These are phyloP conservation scores for Sclerospora graminicola DNA, from an alignment of 352 stramenopile genomes.

Conservation along the genomic window DNA sequence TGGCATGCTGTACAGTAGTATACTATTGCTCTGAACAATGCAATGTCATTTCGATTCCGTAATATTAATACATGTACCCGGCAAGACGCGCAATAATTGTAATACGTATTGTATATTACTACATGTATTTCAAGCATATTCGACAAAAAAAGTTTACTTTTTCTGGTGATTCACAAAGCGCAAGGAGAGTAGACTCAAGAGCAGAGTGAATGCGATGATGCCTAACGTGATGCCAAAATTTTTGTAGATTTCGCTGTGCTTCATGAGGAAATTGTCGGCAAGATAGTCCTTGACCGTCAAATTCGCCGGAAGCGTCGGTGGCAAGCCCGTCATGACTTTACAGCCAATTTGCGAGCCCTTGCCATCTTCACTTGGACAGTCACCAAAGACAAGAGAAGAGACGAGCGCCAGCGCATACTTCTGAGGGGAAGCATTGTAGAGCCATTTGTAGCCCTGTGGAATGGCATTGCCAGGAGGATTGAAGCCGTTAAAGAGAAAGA, in stretches of 20 bases:
- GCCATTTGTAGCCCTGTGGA: constrained; percentile 8
- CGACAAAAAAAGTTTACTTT: too few species aligned
- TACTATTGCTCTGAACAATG: too few species aligned
- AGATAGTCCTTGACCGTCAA: constrained; percentile 28
- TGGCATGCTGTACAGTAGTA: too few species aligned
- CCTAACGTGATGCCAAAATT: constrained; percentile 18
- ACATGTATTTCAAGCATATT: too few species aligned
- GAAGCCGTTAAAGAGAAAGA: constrained; percentile 14
- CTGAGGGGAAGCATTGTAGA: constrained; percentile 13
- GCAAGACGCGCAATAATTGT: too few species aligned
- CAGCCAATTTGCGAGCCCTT: constrained; percentile 18
- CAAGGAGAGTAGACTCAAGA: constrained; percentile 7
- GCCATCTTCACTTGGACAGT: constrained; percentile 15
- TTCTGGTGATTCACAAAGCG: constrained; percentile 32
- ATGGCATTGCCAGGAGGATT: constrained; percentile 8
- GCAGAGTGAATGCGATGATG: constrained; percentile 18
- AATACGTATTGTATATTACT: too few species aligned
- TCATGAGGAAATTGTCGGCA: constrained; percentile 23
- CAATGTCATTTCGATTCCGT: too few species aligned
- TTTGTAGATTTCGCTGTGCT: constrained; percentile 19
- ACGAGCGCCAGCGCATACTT: constrained; percentile 6
- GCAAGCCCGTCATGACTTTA: constrained; percentile 15
- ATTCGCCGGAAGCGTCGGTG: constrained; percentile 14
- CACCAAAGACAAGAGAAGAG: constrained; percentile 4
- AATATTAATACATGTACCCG: too few species aligned